Evolutionary conservation across 1,139 yeast genomes (phyloP).

Genomic region (Fermentozyma sake): DNA sequence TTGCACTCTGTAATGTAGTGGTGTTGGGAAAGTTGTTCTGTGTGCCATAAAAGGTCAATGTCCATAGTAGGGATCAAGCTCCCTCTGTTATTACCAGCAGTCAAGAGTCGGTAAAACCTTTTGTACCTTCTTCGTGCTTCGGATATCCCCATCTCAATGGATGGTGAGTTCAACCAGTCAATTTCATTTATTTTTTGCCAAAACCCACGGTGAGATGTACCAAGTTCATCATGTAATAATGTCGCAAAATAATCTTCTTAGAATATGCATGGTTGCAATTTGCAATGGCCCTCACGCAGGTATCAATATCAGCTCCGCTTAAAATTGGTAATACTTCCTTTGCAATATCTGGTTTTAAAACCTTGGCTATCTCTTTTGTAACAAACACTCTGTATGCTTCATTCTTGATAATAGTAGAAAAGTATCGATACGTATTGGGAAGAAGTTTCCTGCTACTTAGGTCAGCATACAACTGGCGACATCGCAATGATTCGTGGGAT

Average conservation of each 20-base stretch:
- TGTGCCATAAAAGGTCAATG: conserved; percentile 40
- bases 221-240: conserved; percentile 16
- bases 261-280: too few species aligned
- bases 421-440: conserved; percentile 12
- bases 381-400: too few species aligned
- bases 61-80: conserved; percentile 35
- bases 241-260: conserved; percentile 9
- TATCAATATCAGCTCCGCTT: too few species aligned
- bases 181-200: conserved; percentile 29
- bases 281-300: too few species aligned
- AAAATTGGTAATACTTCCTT: too few species aligned
- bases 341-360: too few species aligned
- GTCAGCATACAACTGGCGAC: conserved; percentile 21
- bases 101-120: conserved; percentile 22
- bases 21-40: conserved; percentile 28
- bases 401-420: conserved; percentile 8
- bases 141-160: conserved; percentile 14
- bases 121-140: conserved; percentile 21
- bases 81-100: conserved; percentile 6
- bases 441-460: conserved; percentile 6
- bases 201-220: conserved; percentile 21
- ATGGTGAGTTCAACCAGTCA: conserved; percentile 25
- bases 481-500: conserved; percentile 17
- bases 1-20: conserved; percentile 20
- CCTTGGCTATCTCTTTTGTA: too few species aligned